Percentiles rank a stretch among this genome's conserved stretches.
Conservation (phyloP, 192 early-diverging fungal genomes). For the Obelidium mucronatum region DNA sequence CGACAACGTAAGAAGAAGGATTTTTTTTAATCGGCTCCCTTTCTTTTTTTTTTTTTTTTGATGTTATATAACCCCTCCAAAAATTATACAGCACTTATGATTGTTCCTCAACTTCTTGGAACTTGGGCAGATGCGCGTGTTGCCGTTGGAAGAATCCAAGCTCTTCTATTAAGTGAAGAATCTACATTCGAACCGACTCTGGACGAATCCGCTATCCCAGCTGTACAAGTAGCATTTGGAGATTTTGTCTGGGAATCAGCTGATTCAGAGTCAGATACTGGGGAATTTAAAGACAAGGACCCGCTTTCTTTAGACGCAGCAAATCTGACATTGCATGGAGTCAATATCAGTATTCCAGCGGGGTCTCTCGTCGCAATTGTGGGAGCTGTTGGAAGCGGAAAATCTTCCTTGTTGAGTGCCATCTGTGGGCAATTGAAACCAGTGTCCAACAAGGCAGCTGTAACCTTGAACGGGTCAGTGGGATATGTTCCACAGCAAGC, state of each 20-base stretch:
- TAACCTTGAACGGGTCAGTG: conserved; percentile 63
- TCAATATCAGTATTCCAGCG: conserved; percentile 46
- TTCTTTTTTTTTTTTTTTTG: too few species aligned
- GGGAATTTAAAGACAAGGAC: not conserved
- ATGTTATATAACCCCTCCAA: too few species aligned
- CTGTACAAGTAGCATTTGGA: conserved; percentile 65
- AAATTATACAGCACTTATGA: conserved; percentile 9
- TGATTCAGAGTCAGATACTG: not conserved
- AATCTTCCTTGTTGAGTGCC: conserved; percentile 75
- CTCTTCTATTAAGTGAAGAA: conserved; percentile 64
- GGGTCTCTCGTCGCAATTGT: conserved; percentile 72
- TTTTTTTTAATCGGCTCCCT: too few species aligned
- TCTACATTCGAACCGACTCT: conserved; percentile 59
- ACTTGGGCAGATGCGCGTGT: conserved; percentile 55
- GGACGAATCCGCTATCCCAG: conserved; percentile 44
- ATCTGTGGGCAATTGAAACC: conserved; percentile 76
- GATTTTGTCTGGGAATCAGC: conserved; percentile 67
- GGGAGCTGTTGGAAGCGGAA: conserved; percentile 78
- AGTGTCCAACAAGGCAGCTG: conserved; percentile 50
- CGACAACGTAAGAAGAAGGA: too few species aligned
- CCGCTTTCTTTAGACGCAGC: not conserved
- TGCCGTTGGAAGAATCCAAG: conserved; percentile 52
- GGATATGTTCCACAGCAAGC: conserved; percentile 77
- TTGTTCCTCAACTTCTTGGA: conserved; percentile 23
- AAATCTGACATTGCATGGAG: not conserved